Evolutionary conservation across 129 eudicot genomes (phyloP), one percentile per base, ranked within the genome.

Genomic region (Artemisia tridentata): DNA sequence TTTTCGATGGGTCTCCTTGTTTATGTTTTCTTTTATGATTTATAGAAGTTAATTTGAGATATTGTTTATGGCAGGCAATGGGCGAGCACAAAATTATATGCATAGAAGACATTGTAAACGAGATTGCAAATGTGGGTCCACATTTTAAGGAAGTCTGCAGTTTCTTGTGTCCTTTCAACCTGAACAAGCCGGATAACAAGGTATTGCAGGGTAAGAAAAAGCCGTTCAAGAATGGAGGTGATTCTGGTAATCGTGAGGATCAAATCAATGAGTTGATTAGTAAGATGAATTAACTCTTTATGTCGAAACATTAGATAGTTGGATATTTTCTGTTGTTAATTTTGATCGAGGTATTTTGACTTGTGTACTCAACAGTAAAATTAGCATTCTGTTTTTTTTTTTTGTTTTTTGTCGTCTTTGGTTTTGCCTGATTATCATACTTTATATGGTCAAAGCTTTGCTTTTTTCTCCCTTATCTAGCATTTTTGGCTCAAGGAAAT

Each of bases 31-130:
- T 19, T 29, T 8, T 34, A 7, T 50, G 11, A 23, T n/a, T n/a
- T 9, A 21, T n/a, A 1, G 16, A n/a, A 13, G 5, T 69, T 53
- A 1, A 53, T 3, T 5, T 11, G 49, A 20, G 11, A 11, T 71
- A 25, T 69, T 71, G 34, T 45, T 12, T 43, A 17, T 58, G 68
- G 3, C 87, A 91, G 97, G 96, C 76, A 66, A 46, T 88, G 74
- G 87, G 88, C 13, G 68, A 91, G 71, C 76, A 84, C 56, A 78
- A 75, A 51, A 88, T 91, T 27, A 75, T 91, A 34, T 88, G 97
- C 75, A 70, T 91, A 73, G 96, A 88, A 81, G 97, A 91, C 81
- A 78, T 91, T 0, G 86, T 91, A 13, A 85, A 76, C 41, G 96
- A 91, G 78, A 78, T 91, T 65, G 84, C 77, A 0, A 78, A 25